phyloP scores from a whole-genome alignment of 768 basidiomycete species.

The Russula brevipes region DNA sequence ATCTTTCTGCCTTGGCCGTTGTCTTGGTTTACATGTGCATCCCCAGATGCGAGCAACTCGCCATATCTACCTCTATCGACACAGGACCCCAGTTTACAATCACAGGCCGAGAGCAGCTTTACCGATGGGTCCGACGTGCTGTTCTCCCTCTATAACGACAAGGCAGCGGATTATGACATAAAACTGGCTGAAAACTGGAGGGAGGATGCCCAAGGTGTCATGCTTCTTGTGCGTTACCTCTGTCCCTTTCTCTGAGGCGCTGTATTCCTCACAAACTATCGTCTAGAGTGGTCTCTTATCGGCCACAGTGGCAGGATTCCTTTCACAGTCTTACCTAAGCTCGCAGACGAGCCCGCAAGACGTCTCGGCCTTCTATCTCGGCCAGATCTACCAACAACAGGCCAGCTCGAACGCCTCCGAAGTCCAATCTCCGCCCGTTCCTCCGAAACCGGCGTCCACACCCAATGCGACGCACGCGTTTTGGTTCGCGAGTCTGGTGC shows the following conservation, averaged over 20 bases:
- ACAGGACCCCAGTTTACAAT: not conserved
- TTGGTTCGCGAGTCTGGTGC: constrained; percentile 7
- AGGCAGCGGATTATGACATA: not conserved
- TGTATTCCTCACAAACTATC: not conserved
- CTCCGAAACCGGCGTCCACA: not conserved
- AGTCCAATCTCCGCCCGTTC: too few relatives aligned
- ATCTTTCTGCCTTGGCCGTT: not conserved
- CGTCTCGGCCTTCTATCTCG: constrained; percentile 4
- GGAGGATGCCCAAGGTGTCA: constrained; percentile 5
- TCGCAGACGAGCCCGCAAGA: constrained; percentile 6
- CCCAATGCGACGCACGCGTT: not conserved
- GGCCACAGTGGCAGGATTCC: constrained; percentile 1
- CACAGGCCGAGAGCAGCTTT: not conserved
- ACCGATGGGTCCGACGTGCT: not conserved
- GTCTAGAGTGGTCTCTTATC: constrained; percentile 10
- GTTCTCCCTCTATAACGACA: constrained; percentile 13
- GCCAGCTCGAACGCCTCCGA: not conserved
- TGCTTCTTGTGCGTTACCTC: not conserved
- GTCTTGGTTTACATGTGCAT: not conserved
- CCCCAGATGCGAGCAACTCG: not conserved
- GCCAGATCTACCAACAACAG: constrained; percentile 3
- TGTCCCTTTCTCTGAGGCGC: not conserved
- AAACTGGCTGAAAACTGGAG: constrained; percentile 13
- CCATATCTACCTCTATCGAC: not conserved
- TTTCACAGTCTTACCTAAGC: not conserved